phyloP scores from a whole-genome alignment of 805 yeast genomes.

The Metschnikowia baotianmanensis region DNA sequence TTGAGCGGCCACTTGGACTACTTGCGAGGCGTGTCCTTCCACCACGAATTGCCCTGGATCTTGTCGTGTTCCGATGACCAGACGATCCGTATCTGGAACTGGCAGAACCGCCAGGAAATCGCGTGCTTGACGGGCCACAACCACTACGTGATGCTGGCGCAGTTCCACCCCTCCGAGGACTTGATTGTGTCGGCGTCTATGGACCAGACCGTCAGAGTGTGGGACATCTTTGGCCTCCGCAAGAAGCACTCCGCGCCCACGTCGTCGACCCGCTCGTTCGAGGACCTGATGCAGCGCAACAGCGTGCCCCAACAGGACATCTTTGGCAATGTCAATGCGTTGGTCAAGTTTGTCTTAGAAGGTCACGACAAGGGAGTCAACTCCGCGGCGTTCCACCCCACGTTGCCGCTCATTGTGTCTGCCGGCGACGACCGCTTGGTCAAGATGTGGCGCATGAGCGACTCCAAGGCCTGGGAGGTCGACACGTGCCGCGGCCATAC shows the following conservation, averaged over 20 bases:
- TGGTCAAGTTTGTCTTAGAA: slow-evolving; percentile 91
- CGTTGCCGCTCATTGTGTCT: slow-evolving; percentile 88
- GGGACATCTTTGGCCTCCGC: slow-evolving; percentile 96
- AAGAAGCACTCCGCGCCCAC: slow-evolving; percentile 88
- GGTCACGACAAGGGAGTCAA: slow-evolving; percentile 99
- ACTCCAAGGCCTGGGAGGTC: slow-evolving; percentile 98
- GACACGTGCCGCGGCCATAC: slow-evolving; percentile 98
- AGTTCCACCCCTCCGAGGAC: slow-evolving; percentile 94
- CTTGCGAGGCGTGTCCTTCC: slow-evolving; percentile 91
- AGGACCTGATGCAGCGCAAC: slow-evolving; percentile 62
- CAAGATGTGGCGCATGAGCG: slow-evolving; percentile 96
- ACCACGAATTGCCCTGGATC: slow-evolving; percentile 96
- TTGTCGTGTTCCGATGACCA: slow-evolving; percentile 96
- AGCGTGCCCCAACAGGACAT: slow-evolving; percentile 84
- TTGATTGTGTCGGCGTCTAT: slow-evolving; percentile 91
- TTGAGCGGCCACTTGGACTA: slow-evolving; percentile 93
- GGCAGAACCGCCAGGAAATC: slow-evolving; percentile 98
- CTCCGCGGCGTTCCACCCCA: slow-evolving; percentile 98
- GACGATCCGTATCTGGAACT: slow-evolving; percentile 98
- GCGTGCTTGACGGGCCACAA: slow-evolving; percentile 98
- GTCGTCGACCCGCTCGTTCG: slow-evolving; percentile 46
- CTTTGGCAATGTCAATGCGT: slow-evolving; percentile 91
- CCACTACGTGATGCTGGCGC: slow-evolving; percentile 98
- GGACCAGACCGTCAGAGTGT: slow-evolving; percentile 97
- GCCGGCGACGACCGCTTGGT: slow-evolving; percentile 96